phyloP scores from a whole-genome alignment of 2,329 filamentous ascomycete genomes.

The Thelonectria olida region DNA sequence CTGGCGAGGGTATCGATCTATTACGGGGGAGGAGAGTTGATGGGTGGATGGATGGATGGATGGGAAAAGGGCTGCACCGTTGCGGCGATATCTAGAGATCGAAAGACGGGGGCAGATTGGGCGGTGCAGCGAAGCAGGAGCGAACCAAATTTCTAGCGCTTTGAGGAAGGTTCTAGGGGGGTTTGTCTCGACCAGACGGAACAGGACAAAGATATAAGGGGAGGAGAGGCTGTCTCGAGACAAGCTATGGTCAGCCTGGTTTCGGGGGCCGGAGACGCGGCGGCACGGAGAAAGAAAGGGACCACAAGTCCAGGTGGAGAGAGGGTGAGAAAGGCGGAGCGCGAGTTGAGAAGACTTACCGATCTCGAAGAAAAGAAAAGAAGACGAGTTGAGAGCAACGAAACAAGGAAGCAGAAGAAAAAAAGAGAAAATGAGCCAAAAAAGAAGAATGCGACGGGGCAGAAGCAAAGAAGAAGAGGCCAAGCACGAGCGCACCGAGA shows the following conservation, averaged over 20 bases:
- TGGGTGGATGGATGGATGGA: no score
- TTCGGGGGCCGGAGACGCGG: slow-evolving; percentile 16
- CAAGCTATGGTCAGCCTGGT: slow-evolving; percentile 30
- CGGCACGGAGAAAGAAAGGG: slow-evolving; percentile 29
- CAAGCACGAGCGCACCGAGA: slow-evolving; percentile 15
- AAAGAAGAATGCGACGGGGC: slow-evolving; percentile 11
- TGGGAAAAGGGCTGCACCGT: background rate
- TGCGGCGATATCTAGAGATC: slow-evolving; percentile 20
- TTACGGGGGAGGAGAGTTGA: slow-evolving; percentile 10
- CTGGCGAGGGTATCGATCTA: slow-evolving; percentile 15
- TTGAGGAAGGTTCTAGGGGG: slow-evolving; percentile 18
- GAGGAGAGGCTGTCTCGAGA: slow-evolving; percentile 24
- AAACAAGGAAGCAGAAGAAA: slow-evolving; percentile 8
- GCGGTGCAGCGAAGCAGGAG: slow-evolving; percentile 16
- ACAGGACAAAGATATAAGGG: slow-evolving; percentile 28
- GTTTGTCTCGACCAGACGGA: slow-evolving; percentile 17
- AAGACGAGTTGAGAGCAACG: background rate
- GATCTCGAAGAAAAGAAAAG: slow-evolving; percentile 5
- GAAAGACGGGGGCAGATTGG: slow-evolving; percentile 22
- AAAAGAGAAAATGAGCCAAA: background rate
- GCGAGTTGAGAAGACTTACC: slow-evolving; percentile 19
- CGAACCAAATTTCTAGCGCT: slow-evolving; percentile 22
- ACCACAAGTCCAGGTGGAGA: slow-evolving; percentile 22
- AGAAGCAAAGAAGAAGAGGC: slow-evolving; percentile 9
- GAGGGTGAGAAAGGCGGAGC: slow-evolving; percentile 33